phyloP scores from a whole-genome alignment of 1,284 basidiomycete species.

The Ustilago sp. region DNA sequence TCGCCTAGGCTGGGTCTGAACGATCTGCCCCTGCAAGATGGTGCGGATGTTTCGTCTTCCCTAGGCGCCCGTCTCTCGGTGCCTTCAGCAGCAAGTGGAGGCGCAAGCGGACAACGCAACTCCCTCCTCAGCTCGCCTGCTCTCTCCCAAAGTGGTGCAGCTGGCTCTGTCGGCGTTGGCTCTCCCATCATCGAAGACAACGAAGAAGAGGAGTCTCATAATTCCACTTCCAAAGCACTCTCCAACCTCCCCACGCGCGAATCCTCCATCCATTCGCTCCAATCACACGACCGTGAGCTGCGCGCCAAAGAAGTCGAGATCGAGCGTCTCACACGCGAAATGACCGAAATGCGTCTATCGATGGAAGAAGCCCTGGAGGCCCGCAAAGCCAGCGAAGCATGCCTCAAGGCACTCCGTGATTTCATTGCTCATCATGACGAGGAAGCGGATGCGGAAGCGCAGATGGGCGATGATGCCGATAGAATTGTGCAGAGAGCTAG shows the following conservation, averaged over 20 bases:
- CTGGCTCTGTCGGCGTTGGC: conserved; percentile 40
- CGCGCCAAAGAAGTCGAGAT: conserved; percentile 60
- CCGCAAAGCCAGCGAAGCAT: conserved; percentile 62
- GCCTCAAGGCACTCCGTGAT: conserved; percentile 59
- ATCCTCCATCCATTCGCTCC: conserved; percentile 24
- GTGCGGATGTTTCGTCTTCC: conserved; percentile 14
- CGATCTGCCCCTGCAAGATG: conserved; percentile 24
- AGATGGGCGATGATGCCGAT: conserved; percentile 42
- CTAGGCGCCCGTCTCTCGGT: conserved; percentile 32
- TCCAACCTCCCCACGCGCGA: conserved; percentile 20
- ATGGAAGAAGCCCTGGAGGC: conserved; percentile 64
- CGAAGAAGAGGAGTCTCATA: conserved; percentile 37
- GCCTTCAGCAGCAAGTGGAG: conserved; percentile 9
- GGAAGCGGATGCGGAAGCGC: conserved; percentile 38
- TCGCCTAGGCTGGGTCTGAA: conserved; percentile 26
- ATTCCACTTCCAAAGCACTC: conserved; percentile 18
- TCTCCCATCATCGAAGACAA: conserved; percentile 54
- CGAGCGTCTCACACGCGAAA: conserved; percentile 49
- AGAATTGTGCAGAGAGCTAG: conserved; percentile 35
- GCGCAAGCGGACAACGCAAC: conserved; percentile 15
- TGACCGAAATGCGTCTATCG: conserved; percentile 47
- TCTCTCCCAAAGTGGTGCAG: conserved; percentile 40
- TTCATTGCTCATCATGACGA: conserved; percentile 52
- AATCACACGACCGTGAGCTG: conserved; percentile 42
- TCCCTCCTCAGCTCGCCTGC: conserved; percentile 36